Percentiles rank a stretch among this genome's conserved stretches.
Conservation (phyloP, 768 basidiomycete species). For the Suillus paluster region DNA sequence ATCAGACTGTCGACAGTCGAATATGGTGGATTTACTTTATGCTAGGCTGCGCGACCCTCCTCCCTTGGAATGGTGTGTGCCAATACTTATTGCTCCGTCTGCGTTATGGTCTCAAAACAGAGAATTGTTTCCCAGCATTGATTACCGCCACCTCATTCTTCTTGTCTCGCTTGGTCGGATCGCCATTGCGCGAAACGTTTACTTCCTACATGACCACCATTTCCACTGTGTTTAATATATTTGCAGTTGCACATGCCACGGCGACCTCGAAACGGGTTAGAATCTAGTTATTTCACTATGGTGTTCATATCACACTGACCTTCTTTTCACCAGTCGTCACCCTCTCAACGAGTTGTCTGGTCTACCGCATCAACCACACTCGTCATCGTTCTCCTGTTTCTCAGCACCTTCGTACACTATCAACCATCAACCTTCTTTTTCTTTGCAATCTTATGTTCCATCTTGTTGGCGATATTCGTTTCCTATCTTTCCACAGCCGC, state of each 20-base stretch:
- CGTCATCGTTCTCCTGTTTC: slow-evolving; percentile 57
- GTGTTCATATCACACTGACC: slow-evolving; percentile 7
- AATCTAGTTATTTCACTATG: slow-evolving; percentile 12
- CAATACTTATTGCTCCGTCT: neutral
- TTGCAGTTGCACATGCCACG: slow-evolving; percentile 78
- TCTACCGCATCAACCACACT: slow-evolving; percentile 24
- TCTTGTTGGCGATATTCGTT: slow-evolving; percentile 61
- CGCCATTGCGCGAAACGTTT: slow-evolving; percentile 63
- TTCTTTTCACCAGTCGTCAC: slow-evolving; percentile 55
- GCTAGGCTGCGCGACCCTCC: slow-evolving; percentile 78
- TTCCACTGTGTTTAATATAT: slow-evolving; percentile 67
- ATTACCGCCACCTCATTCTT: slow-evolving; percentile 90
- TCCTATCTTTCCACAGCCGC: slow-evolving; percentile 82
- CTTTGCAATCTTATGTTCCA: slow-evolving; percentile 66
- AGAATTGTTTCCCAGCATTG: slow-evolving; percentile 62
- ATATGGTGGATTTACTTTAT: slow-evolving; percentile 71
- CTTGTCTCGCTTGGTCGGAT: slow-evolving; percentile 67
- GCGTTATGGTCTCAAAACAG: slow-evolving; percentile 1
- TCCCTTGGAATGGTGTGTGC: slow-evolving; percentile 90
- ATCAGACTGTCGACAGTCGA: slow-evolving; percentile 39
- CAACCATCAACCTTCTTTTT: slow-evolving; percentile 61
- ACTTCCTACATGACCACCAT: slow-evolving; percentile 66
- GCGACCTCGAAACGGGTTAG: slow-evolving; percentile 67
- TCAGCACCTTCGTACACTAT: slow-evolving; percentile 66
- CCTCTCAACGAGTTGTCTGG: slow-evolving; percentile 57